These are phyloP conservation scores for Phialocephala subalpina DNA, from an alignment of 2,329 filamentous ascomycete genomes.

Conservation along the genomic window DNA sequence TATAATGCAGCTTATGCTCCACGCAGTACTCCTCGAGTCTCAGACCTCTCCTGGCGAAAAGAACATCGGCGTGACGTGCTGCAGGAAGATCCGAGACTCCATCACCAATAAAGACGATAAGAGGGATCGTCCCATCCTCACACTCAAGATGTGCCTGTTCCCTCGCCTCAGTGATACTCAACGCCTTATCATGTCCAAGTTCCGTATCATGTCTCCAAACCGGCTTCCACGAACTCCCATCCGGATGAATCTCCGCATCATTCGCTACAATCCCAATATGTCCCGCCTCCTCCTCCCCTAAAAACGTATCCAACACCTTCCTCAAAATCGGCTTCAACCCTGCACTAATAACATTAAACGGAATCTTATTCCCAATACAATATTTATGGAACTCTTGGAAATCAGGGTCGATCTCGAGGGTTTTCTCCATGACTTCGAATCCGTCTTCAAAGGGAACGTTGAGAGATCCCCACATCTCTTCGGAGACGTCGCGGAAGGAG, in stretches of 20 bases:
- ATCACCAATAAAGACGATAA: conserved; percentile 76
- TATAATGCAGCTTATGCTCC: conserved; percentile 66
- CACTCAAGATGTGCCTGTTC: conserved; percentile 58
- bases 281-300: conserved; percentile 65
- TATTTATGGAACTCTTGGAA: conserved; percentile 71
- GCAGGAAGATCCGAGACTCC: conserved; percentile 73
- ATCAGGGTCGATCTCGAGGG: conserved; percentile 68
- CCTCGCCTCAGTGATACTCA: conserved; percentile 69
- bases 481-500: conserved; percentile 73
- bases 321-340: conserved; percentile 71
- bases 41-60: conserved; percentile 72
- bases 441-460: conserved; percentile 73
- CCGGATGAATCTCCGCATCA: conserved; percentile 65
- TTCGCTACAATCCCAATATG: conserved; percentile 75
- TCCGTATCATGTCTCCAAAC: conserved; percentile 72
- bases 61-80: conserved; percentile 70
- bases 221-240: conserved; percentile 69
- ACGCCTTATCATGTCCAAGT: conserved; percentile 72
- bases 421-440: conserved; percentile 69
- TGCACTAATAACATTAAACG: conserved; percentile 75
- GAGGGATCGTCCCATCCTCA: conserved; percentile 67
- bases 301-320: conserved; percentile 68
- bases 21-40: conserved; percentile 72
- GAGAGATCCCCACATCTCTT: conserved; percentile 75
- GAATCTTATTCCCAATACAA: conserved; percentile 67